Base-by-base conservation (phyloP, 345 rosid genomes). In the Gynandropsis gynandra region DNA sequence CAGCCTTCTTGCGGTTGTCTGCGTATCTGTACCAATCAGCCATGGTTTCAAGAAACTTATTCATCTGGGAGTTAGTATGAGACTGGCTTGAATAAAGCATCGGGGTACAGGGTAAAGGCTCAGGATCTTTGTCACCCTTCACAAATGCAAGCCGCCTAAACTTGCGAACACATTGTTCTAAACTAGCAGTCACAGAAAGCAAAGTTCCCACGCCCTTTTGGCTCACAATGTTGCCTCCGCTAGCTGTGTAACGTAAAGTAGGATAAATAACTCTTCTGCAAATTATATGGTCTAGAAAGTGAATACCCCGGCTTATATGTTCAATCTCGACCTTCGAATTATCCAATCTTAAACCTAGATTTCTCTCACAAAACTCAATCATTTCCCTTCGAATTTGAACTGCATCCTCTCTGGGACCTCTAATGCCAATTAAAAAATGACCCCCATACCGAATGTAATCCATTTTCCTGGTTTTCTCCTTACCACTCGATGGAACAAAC, bases 11-110 rank as follows among this genome's bases (percentile, higher is more conserved):
- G 47, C 94, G 74, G 33, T 92, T 92, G 64, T 92, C 98, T 21
- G 97, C 97, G 61, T 77, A 92, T 61, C 72, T 75, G 49, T 87
- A 92, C 95, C 98, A 92, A 63, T 92, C 97, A 62, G 98, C 98
- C 86, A 87, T 75, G 46, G 97, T 85, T 73, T 87, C 97, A 40
- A 92, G 95, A 69, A 87, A 82, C 74, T 87, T 92, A 63, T 92
- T 92, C 98, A 92, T 87, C 70, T 87, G 98, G 12, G 97, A 71
- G 67, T 87, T 92, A 34, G 80, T 77, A 75, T 87, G 98, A 67
- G 97, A 87, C 71, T 92, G 98, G 74, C 95, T 77, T 4, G 97
- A 87, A 72, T 82, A 87, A 18, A 92, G 86, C 98, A 92, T 87
- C 1, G 97, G 93, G 60, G 57, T 79, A 68, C 97, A 92, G 36